Evolutionary conservation across 2,329 filamentous ascomycete species (phyloP).

Genomic region (Trematosphaeria pertusa): DNA sequence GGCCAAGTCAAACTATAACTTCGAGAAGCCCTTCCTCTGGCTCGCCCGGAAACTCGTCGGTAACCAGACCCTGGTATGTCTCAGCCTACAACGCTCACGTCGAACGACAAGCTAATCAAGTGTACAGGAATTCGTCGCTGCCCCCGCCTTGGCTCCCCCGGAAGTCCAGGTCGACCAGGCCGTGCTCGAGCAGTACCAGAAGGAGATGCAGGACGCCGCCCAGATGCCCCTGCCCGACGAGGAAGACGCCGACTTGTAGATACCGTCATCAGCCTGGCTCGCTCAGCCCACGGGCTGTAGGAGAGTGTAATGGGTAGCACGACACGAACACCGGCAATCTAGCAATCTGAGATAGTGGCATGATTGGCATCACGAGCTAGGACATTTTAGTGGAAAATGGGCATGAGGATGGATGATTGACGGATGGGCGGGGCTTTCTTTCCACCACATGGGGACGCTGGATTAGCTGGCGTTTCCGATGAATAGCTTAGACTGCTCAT

Average conservation of each 20-base stretch:
- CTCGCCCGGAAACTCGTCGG: constrained; percentile 97
- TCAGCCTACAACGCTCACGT: neutral
- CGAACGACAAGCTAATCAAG: constrained; percentile 26
- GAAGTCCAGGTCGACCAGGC: constrained; percentile 87
- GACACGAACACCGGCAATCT: constrained; percentile 35
- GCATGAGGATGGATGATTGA: constrained; percentile 27
- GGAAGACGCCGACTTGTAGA: constrained; percentile 75
- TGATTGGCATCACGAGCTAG: constrained; percentile 28
- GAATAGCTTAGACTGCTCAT: constrained; percentile 35
- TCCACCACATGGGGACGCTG: constrained; percentile 33
- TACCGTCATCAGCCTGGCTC: constrained; percentile 33
- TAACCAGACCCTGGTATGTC: constrained; percentile 79
- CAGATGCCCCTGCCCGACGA: constrained; percentile 90
- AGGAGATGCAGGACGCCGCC: constrained; percentile 86
- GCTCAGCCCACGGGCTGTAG: constrained; percentile 20
- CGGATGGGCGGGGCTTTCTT: constrained; percentile 19
- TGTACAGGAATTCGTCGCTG: constrained; percentile 89
- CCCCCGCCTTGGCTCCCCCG: constrained; percentile 90
- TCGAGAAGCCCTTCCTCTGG: constrained; percentile 99
- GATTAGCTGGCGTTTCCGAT: constrained; percentile 42
- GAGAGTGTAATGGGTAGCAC: constrained; percentile 36
- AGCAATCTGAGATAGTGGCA: constrained; percentile 27
- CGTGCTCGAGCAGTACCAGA: constrained; percentile 80
- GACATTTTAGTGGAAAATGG: constrained; percentile 38
- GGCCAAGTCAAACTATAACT: constrained; percentile 99